A percentile compares a stretch with the other conserved stretches of the same genome.
Conservation (phyloP, 768 basidiomycete genomes). For the Lactarius hengduanensis region DNA sequence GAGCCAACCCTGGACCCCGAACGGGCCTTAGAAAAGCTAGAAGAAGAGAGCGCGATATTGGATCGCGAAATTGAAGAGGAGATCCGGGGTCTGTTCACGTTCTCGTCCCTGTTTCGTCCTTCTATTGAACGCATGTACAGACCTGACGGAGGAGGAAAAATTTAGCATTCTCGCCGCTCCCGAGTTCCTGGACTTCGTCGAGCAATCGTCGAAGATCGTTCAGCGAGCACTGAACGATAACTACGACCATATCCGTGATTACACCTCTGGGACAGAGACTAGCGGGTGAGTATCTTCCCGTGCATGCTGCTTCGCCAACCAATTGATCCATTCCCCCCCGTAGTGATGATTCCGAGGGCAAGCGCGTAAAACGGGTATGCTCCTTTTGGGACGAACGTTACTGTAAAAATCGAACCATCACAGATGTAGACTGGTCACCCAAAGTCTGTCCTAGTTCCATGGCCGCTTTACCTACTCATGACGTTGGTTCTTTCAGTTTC, state of each 20-base stretch:
- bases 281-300: constrained; percentile 58
- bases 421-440: constrained; percentile 96
- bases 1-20: constrained; percentile 67
- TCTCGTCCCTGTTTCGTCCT: not conserved
- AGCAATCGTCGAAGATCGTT: constrained; percentile 91
- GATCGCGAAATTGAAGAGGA: constrained; percentile 87
- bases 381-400: constrained; percentile 90
- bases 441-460: constrained; percentile 54
- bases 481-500: constrained; percentile 57
- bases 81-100: constrained; percentile 59
- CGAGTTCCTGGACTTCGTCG: constrained; percentile 91
- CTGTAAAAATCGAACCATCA: constrained; percentile 91
- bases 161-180: constrained; percentile 79
- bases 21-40: constrained; percentile 66
- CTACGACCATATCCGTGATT: constrained; percentile 97
- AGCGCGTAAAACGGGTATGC: constrained; percentile 89
- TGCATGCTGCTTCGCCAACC: not conserved
- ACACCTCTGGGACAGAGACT: constrained; percentile 84
- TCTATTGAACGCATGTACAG: constrained; percentile 39
- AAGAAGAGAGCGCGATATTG: constrained; percentile 78
- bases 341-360: constrained; percentile 89
- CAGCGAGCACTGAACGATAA: constrained; percentile 92
- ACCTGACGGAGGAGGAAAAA: constrained; percentile 84
- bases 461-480: not conserved
- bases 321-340: constrained; percentile 11